These are phyloP conservation scores for Starmerella vitae DNA, from an alignment of 805 yeast genomes.

Conservation along the genomic window DNA sequence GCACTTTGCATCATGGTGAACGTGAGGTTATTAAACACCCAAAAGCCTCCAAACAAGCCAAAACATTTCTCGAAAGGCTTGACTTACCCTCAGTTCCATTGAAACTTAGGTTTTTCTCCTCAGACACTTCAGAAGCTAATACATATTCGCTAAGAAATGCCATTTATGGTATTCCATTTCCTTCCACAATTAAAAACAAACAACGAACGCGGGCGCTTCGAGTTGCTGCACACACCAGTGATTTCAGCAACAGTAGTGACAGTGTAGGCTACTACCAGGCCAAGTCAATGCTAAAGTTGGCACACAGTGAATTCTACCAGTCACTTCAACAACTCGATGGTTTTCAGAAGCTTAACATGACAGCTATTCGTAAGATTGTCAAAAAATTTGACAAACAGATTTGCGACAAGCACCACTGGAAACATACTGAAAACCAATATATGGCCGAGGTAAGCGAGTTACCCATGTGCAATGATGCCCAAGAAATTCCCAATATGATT, in stretches of 20 bases:
- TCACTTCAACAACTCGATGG: constrained; percentile 56
- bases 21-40: constrained; percentile 1
- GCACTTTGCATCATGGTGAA: constrained; percentile 9
- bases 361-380: constrained; percentile 77
- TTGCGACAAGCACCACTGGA: constrained; percentile 57
- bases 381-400: constrained; percentile 77
- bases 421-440: constrained; percentile 35
- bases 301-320: constrained; percentile 59
- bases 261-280: constrained; percentile 49
- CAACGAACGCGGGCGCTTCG: background rate
- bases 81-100: constrained; percentile 17
- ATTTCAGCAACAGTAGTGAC: constrained; percentile 15
- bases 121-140: background rate
- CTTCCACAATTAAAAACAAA: background rate
- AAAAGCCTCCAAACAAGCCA: background rate
- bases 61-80: constrained; percentile 5
- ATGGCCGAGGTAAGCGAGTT: constrained; percentile 45
- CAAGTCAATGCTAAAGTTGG: constrained; percentile 51
- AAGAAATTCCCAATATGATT: constrained; percentile 47
- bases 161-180: background rate
- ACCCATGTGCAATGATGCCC: constrained; percentile 29
- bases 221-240: constrained; percentile 8
- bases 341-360: constrained; percentile 62
- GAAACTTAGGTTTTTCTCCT: background rate
- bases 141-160: background rate